phyloP scores from a whole-genome alignment of 2,329 filamentous ascomycete species.

The Aureobasidium sp. region DNA sequence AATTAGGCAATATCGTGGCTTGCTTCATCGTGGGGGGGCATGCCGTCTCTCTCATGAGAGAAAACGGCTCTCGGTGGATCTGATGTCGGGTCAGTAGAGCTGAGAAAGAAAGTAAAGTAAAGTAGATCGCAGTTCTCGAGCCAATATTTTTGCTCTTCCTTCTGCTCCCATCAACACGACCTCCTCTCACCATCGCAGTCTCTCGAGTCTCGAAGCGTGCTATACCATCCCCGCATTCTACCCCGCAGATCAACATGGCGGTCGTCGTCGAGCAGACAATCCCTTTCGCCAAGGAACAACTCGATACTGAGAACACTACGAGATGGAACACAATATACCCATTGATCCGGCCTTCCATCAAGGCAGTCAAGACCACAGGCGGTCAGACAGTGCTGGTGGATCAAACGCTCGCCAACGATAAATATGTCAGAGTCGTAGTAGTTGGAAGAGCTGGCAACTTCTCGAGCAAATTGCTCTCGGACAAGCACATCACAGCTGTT shows the following conservation, averaged over 20 bases:
- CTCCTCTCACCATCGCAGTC: not conserved
- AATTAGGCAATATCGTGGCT: not conserved
- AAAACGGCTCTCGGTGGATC: not conserved
- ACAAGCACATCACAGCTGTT: constrained; percentile 28
- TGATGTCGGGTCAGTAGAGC: not conserved
- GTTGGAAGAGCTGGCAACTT: constrained; percentile 27
- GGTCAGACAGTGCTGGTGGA: constrained; percentile 29
- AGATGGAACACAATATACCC: constrained; percentile 30
- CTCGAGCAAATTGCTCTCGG: constrained; percentile 29
- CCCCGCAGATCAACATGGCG: constrained; percentile 22
- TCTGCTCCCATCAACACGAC: not conserved
- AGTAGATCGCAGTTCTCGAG: not conserved
- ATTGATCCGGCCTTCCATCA: constrained; percentile 27
- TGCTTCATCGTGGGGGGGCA: not conserved
- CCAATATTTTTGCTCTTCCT: not conserved
- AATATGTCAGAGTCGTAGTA: constrained; percentile 25
- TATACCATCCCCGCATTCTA: not conserved
- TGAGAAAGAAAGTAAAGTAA: not conserved
- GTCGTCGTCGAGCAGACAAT: constrained; percentile 32
- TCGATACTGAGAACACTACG: constrained; percentile 26
- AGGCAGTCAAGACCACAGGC: constrained; percentile 22
- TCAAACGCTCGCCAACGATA: constrained; percentile 21
- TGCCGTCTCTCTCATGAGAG: not conserved
- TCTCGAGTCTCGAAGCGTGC: not conserved
- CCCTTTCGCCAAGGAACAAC: constrained; percentile 23